Evolutionary conservation across 1,284 basidiomycete genomes (phyloP), one percentile per base, ranked within the genome.

Genomic region (Rhodotorula sp.): DNA sequence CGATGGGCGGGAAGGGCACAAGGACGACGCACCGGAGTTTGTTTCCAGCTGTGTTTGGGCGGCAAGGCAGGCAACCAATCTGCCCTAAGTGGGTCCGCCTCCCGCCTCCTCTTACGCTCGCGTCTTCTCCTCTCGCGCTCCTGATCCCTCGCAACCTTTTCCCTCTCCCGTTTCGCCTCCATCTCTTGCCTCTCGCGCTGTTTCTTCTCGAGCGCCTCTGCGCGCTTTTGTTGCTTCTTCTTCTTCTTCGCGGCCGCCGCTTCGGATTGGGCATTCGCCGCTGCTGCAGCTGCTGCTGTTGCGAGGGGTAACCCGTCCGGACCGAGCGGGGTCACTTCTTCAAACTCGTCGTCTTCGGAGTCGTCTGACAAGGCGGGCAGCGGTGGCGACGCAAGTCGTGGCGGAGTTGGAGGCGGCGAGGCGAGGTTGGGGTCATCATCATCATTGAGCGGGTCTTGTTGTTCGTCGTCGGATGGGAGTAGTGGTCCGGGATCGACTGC

Each of bases 1-100:
- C 19, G 28, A 19, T 4, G 16, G 49, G 18, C 3, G 16, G 31
- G 31, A 31, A 28, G 47, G 60, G 31, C 5, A 5, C 23, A n/a
- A 19, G 18, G 12, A 34, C 34, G 34, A 60, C 67, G 52, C 3
- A 74, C 73, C 10, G 73, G 70, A 5, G 73, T 74, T 43, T 74
- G 73, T 49, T 74, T 74, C 70, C 67, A 74, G 23, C 61, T 67
- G 55, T 74, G 73, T 38, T 68, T 69, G 4, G 73, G 66, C n/a
- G 73, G 73, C 23, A 74, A 28, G 7, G 10, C 49, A 0, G 73
- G 73, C 31, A 67, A 28, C 70, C 64, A 74, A 15, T 47, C 52
- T 2, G 67, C 70, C 62, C 43, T 60, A 52, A 68, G 60, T 38
- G 70, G 66, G 38, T 54, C 48, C 28, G 49, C 60, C 45, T 68